Base-by-base conservation (phyloP, 164 flowering plant genomes). In the Magnolia changhungtana region DNA sequence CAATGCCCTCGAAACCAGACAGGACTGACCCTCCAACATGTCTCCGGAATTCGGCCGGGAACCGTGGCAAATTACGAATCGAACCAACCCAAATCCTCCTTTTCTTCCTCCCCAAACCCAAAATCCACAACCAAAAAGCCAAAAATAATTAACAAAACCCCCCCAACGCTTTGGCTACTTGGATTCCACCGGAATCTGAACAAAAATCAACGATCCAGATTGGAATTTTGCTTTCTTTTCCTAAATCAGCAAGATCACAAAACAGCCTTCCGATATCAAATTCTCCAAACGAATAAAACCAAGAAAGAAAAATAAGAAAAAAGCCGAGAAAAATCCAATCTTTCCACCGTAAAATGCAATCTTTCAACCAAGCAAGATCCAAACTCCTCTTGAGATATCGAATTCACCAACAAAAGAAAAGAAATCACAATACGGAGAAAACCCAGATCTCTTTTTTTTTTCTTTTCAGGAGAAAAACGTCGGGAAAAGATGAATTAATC, bases 1-100 rank as follows among this genome's bases (percentile, higher is more conserved):
- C 69, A 81, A 78, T 20, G 79, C 75, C 81, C 82, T 79, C 63
- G 86, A 81, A 67, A 83, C 75, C 77, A 79, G 50, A 73, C 77
- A 83, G 64, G 86, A 79, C 59, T 68, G 80, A 61, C 77, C 82
- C 64, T 84, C 86, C 79, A 83, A 78, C 84, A 84, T 81, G 49
- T 73, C 74, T 74, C 77, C 61, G 10, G 67, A 78, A 76, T 65
- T 69, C 74, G 50, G 73, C 76, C 75, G 59, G 67, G 72, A 66
- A 78, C 63, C 23, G 45, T 37, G 45, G 45, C 45, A 66, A 51
- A 59, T 72, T 63, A 50, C 55, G 20, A 68, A 20, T 37, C 67
- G 63, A n/a, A 72, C 77, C 45, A 50, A 59, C 59, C 73, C 73
- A 74, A 82, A 73, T 55, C 83, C 79, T 71, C 77, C 71, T 72